Percentiles rank a stretch among this genome's conserved stretches.
Conservation (phyloP, 2,329 filamentous ascomycete genomes). For the Trichoderma harzianum region DNA sequence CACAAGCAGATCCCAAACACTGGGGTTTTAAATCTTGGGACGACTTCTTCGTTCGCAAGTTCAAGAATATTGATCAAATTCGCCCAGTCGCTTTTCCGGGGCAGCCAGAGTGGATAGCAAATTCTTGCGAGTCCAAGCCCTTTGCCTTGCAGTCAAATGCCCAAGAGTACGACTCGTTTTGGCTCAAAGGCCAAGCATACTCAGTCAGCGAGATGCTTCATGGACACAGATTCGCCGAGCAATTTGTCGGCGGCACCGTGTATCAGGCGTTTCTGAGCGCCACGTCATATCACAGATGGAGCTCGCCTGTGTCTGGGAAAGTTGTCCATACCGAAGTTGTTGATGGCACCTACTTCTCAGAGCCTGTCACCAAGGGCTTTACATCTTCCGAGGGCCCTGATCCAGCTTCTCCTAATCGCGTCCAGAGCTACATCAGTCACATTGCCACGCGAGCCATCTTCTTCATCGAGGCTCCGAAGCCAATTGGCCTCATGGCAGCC, state of each 20-base stretch:
- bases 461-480: constrained; percentile 63
- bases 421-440: constrained; percentile 60
- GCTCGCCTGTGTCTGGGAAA: constrained; percentile 57
- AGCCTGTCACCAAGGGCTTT: constrained; percentile 30
- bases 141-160: constrained; percentile 47
- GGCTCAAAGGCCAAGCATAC: constrained; percentile 64
- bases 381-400: constrained; percentile 21
- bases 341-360: constrained; percentile 62
- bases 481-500: constrained; percentile 64
- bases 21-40: constrained; percentile 61
- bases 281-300: constrained; percentile 66
- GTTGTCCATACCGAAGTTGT: constrained; percentile 51
- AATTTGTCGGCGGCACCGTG: constrained; percentile 59
- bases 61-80: constrained; percentile 36
- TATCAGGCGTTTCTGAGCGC: constrained; percentile 66
- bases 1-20: constrained; percentile 5
- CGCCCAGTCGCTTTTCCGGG: constrained; percentile 53
- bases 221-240: constrained; percentile 42
- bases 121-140: constrained; percentile 58
- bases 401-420: constrained; percentile 27
- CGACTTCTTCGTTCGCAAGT: constrained; percentile 57
- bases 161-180: constrained; percentile 56
- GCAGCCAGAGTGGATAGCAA: constrained; percentile 40
- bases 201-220: constrained; percentile 58
- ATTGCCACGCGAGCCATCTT: constrained; percentile 64